A percentile compares a stretch with the other conserved stretches of the same genome.
phyloP scores from a whole-genome alignment of 2,329 filamentous ascomycete species.

The Hymenoscyphus albidus region DNA sequence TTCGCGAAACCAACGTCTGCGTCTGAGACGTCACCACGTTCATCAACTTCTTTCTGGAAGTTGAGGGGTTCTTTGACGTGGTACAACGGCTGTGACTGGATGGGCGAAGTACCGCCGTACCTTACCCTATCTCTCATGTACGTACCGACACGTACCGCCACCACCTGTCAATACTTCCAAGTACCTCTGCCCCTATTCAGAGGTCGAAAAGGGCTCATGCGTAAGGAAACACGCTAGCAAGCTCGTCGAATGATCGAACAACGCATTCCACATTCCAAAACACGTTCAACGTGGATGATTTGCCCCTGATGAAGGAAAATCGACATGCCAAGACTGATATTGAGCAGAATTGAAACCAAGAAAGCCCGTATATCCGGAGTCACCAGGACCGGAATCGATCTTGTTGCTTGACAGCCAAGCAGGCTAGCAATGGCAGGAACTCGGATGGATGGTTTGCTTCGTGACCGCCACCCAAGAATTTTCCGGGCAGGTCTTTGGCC shows the following conservation, averaged over 20 bases:
- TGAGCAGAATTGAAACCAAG: slow-evolving; percentile 6
- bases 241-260: not conserved
- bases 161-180: not conserved
- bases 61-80: not conserved
- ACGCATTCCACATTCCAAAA: slow-evolving; percentile 1
- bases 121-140: not conserved
- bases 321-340: not conserved
- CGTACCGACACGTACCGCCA: not conserved
- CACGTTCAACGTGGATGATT: not conserved
- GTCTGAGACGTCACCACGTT: slow-evolving; percentile 2
- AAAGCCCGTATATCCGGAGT: slow-evolving; percentile 1
- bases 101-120: not conserved
- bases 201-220: not conserved
- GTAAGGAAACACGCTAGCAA: not conserved
- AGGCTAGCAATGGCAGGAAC: not conserved
- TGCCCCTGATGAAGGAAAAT: not conserved
- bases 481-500: not conserved
- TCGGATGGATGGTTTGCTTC: not conserved
- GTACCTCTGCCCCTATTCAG: not conserved
- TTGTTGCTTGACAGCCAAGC: not conserved
- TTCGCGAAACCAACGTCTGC: not conserved
- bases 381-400: too few relatives aligned
- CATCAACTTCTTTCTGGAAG: not conserved
- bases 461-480: not conserved
- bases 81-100: not conserved